Conservation (phyloP, 495 filamentous ascomycete genomes). For the Aspergillus cavernicola region DNA sequence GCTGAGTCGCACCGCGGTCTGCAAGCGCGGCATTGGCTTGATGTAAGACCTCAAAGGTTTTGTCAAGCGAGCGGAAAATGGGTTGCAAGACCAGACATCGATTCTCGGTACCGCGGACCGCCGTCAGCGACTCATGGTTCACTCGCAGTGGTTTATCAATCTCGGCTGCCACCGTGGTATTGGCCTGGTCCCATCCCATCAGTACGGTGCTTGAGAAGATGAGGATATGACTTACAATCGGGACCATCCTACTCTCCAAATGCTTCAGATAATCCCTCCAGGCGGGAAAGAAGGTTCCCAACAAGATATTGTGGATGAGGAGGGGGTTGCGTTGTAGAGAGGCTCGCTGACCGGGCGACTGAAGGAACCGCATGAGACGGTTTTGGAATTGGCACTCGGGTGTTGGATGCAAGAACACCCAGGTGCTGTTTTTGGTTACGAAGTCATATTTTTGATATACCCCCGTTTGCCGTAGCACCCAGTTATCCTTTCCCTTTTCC, state of each 20-base stretch:
- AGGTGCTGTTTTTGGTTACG: constrained; percentile 24
- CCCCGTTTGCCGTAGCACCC: constrained; percentile 43
- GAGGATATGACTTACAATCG: constrained; percentile 20
- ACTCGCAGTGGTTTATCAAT: constrained; percentile 29
- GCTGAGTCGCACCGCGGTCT: background rate
- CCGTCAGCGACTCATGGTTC: constrained; percentile 28
- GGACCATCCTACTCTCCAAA: constrained; percentile 31
- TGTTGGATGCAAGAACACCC: constrained; percentile 34
- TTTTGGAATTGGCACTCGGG: constrained; percentile 26
- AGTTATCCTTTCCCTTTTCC: constrained; percentile 22
- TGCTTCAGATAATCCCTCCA: constrained; percentile 38
- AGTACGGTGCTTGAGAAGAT: background rate
- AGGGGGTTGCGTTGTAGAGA: constrained; percentile 17
- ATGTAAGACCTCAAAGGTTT: constrained; percentile 7
- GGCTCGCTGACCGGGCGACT: constrained; percentile 1
- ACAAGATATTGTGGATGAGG: constrained; percentile 32
- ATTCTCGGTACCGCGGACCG: constrained; percentile 26
- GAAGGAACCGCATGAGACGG: constrained; percentile 18
- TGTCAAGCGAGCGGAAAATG: constrained; percentile 15
- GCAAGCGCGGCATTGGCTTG: constrained; percentile 8
- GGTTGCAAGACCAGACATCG: constrained; percentile 22
- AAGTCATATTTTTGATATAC: constrained; percentile 38
- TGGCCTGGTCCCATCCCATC: constrained; percentile 10
- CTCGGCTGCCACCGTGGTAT: constrained; percentile 25
- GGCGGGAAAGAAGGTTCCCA: constrained; percentile 33